Base-by-base conservation (phyloP, 2,329 filamentous ascomycete species). In the Claviceps lovelessii region DNA sequence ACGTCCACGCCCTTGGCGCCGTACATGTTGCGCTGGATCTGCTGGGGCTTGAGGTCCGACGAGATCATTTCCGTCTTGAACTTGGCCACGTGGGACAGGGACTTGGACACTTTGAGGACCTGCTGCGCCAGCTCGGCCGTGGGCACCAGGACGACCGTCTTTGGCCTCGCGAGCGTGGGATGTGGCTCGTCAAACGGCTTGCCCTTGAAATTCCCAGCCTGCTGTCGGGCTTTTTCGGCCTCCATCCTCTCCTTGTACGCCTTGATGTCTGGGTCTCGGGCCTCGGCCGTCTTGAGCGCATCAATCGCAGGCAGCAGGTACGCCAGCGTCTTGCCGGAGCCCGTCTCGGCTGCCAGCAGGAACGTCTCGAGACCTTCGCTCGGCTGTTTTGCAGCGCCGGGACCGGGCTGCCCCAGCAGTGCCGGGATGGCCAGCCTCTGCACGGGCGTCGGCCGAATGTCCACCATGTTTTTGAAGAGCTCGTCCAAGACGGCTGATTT, bases 271-370 rank as follows among this genome's bases (percentile, higher is more conserved):
- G 68, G 67, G 59, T 90, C 85, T 13, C 72, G 68, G 0, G 75
- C 74, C 64, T 91, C 88, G 6, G 81, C 83, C 39, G 80, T 73
- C 72, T 98, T 98, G 62, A 98, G 70, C 9, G 88, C 86, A 69
- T 98, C 83, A 53, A 98, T 76, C 17, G 85, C 78, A 0, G 93
- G 94, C 5, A 96, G 71, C 5, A 97, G 74, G 65, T 98, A 98
- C 9, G 93, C 89, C 58, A 98, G 74, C 1, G 93, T 98, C 74
- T 98, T 98, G 57, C 93, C 93, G 0, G 93, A 97, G 13, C 93
- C 93, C 0, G 93, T 98, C 74, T 98, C 93, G 11, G 93, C 93
- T 4, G 93, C 93, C 51, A 98, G 76, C 13, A 98, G 76, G 65
- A 88, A 96, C 1, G 69, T 69, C 45, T 62, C 58, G 52, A 59